Conservation (phyloP, 345 rosid species). For the Ceriops zippeliana region DNA sequence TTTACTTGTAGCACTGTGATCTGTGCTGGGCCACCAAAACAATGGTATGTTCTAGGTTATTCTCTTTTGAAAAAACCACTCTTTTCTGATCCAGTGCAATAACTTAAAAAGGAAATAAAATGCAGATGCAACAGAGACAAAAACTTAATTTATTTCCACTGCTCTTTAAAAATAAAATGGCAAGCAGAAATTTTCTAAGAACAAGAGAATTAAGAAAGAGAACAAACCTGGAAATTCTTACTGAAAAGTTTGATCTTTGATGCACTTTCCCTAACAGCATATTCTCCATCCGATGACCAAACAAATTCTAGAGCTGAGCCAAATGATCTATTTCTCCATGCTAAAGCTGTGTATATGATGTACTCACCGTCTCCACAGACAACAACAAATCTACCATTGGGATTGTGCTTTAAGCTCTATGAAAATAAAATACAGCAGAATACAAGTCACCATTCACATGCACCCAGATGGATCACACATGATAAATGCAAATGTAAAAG, state of each 20-base stretch:
- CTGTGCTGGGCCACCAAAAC: too few species aligned
- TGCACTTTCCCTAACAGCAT: slow-evolving; percentile 95
- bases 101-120: too few species aligned
- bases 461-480: background rate
- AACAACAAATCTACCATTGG: slow-evolving; percentile 95
- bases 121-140: too few species aligned
- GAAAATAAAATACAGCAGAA: slow-evolving; percentile 1
- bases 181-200: background rate
- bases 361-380: slow-evolving; percentile 99
- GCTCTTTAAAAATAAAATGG: too few species aligned
- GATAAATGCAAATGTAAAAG: too few species aligned
- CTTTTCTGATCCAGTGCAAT: too few species aligned
- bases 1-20: too few species aligned
- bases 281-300: slow-evolving; percentile 98
- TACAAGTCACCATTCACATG: slow-evolving; percentile 7
- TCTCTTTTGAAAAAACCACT: too few species aligned
- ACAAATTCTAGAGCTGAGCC: slow-evolving; percentile 95
- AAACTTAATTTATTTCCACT: too few species aligned
- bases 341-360: slow-evolving; percentile 95
- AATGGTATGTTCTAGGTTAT: too few species aligned
- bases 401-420: slow-evolving; percentile 95
- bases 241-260: slow-evolving; percentile 88
- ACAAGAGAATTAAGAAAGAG: background rate
- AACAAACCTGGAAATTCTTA: slow-evolving; percentile 88
- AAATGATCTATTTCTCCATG: slow-evolving; percentile 99